A percentile compares a stretch with the other conserved stretches of the same genome.
Evolutionary conservation across 257 asterid species (phyloP).

Genomic region (Capsicum rhomboideum): DNA sequence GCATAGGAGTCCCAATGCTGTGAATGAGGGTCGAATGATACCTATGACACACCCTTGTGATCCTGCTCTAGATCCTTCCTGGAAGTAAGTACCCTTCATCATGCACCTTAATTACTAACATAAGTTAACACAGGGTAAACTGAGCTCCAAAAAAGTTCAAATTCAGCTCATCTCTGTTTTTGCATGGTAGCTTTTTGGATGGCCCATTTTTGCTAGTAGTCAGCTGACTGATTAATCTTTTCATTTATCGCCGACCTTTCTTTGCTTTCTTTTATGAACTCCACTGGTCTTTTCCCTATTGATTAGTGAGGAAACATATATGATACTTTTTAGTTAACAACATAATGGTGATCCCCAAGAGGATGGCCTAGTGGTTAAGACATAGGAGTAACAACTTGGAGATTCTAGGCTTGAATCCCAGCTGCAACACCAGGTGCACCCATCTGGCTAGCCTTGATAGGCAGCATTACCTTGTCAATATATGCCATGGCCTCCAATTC

Average conservation of each 20-base stretch:
- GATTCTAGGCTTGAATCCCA: not conserved
- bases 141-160: not conserved
- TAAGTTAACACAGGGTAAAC: not conserved
- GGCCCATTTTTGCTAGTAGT: not conserved
- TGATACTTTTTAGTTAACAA: not conserved
- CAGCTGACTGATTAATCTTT: not conserved
- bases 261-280: too few species aligned
- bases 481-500: not conserved
- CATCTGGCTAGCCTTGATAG: not conserved
- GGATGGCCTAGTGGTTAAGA: not conserved
- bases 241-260: not conserved
- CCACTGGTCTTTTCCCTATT: not conserved
- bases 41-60: slow-evolving; percentile 5
- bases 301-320: not conserved
- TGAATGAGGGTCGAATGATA: slow-evolving; percentile 7
- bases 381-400: not conserved
- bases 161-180: not conserved
- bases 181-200: too few species aligned
- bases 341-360: not conserved
- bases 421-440: not conserved
- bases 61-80: slow-evolving; percentile 41
- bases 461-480: not conserved
- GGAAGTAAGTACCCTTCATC: slow-evolving; percentile 45
- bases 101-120: not conserved
- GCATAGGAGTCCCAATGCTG: slow-evolving; percentile 13